phyloP scores from a whole-genome alignment of 1,284 basidiomycete species.

The Cryptococcus deneoformans region DNA sequence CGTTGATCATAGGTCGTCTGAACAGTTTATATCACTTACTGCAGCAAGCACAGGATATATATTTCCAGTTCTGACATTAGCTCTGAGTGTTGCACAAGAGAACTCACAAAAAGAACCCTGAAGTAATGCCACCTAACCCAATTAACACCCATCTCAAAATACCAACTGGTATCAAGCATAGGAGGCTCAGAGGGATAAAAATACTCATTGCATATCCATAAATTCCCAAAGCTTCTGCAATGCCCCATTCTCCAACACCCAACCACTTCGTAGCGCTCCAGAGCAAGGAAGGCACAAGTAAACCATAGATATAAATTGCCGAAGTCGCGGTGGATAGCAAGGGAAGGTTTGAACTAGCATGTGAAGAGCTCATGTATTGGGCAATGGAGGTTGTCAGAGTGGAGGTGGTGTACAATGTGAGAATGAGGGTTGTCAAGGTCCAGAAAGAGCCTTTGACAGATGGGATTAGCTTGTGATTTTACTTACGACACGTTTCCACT shows the following conservation, averaged over 20 bases:
- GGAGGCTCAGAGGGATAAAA: constrained; percentile 61
- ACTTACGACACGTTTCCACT: neutral
- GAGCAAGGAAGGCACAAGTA: constrained; percentile 71
- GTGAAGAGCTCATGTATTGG: constrained; percentile 63
- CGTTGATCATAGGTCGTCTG: too few species aligned
- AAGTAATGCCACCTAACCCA: constrained; percentile 65
- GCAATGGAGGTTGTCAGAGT: constrained; percentile 80
- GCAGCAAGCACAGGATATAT: constrained; percentile 82
- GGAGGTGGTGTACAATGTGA: constrained; percentile 85
- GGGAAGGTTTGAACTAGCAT: constrained; percentile 58
- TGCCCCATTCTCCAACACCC: constrained; percentile 78
- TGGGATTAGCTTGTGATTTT: neutral
- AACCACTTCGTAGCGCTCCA: constrained; percentile 68
- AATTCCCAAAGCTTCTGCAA: constrained; percentile 61
- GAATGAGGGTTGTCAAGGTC: constrained; percentile 89
- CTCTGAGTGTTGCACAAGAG: neutral
- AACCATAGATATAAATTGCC: constrained; percentile 79
- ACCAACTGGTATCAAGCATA: constrained; percentile 76
- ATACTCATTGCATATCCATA: constrained; percentile 54
- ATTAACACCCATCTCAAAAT: constrained; percentile 77
- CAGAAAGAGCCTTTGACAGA: constrained; percentile 74
- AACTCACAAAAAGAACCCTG: constrained; percentile 67
- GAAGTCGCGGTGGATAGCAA: constrained; percentile 75
- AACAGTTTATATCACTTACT: constrained; percentile 31
- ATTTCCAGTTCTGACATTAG: constrained; percentile 57